These are phyloP conservation scores for Penicillium psychrofluorescens DNA, from an alignment of 495 filamentous ascomycete genomes.

Conservation along the genomic window DNA sequence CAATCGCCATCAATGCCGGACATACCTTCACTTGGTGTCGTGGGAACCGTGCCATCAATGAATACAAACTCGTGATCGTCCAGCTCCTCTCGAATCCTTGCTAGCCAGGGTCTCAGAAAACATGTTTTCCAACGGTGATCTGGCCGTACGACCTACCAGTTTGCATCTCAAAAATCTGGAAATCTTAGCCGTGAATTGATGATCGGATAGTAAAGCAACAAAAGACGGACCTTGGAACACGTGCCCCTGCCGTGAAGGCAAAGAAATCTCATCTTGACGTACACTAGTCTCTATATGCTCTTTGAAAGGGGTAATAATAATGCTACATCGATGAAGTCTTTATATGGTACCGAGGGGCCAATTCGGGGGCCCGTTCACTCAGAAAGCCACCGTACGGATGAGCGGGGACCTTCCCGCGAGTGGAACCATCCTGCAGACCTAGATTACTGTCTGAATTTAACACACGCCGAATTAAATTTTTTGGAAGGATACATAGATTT, in stretches of 20 bases:
- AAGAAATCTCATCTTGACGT: not conserved
- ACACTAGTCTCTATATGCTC: too few species aligned
- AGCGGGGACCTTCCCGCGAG: too few species aligned
- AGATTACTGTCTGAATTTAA: too few species aligned
- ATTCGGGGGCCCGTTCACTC: too few species aligned
- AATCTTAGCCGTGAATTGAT: not conserved
- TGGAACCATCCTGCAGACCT: too few species aligned
- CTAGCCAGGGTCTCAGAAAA: not conserved
- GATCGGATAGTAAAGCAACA: not conserved
- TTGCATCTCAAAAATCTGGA: not conserved
- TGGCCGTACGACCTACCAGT: not conserved
- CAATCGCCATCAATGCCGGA: not conserved
- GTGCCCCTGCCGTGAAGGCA: constrained; percentile 2
- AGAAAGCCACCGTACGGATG: too few species aligned
- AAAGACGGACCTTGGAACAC: not conserved
- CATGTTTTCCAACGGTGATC: not conserved
- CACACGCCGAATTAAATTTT: too few species aligned
- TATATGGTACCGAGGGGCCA: too few species aligned
- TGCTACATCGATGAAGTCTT: too few species aligned
- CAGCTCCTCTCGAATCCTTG: not conserved
- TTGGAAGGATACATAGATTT: too few species aligned
- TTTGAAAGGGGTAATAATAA: too few species aligned
- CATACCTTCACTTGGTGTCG: not conserved
- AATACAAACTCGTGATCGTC: not conserved
- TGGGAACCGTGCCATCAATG: not conserved